A percentile compares a stretch with the other conserved stretches of the same genome.
phyloP scores from a whole-genome alignment of 257 asterid genomes.

The Eustoma russellianum region DNA sequence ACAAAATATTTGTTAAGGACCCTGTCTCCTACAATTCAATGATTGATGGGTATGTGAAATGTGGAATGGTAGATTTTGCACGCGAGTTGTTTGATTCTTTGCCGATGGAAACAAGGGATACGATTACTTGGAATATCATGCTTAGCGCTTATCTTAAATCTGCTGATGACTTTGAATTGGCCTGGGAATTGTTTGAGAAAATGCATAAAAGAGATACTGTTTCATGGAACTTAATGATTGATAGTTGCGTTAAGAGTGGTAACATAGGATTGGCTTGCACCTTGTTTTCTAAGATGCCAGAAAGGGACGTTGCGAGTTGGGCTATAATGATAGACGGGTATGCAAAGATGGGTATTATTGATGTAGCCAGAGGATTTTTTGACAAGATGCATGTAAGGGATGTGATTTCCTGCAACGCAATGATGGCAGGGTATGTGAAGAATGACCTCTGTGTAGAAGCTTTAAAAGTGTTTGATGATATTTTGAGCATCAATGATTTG shows the following conservation, averaged over 20 bases:
- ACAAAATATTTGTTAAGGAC: conserved; percentile 47
- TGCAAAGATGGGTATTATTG: conserved; percentile 45
- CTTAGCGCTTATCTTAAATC: conserved; percentile 46
- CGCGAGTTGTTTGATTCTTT: conserved; percentile 46
- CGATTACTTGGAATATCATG: conserved; percentile 76
- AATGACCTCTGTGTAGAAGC: conserved; percentile 53
- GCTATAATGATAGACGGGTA: conserved; percentile 73
- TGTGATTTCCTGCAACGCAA: conserved; percentile 73
- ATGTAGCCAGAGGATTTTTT: conserved; percentile 49
- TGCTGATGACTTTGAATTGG: conserved; percentile 37
- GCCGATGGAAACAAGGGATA: conserved; percentile 47
- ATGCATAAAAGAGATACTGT: conserved; percentile 67
- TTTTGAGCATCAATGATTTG: conserved; percentile 28
- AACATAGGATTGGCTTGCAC: conserved; percentile 37
- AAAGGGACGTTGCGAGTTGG: conserved; percentile 71
- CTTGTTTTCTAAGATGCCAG: conserved; percentile 52
- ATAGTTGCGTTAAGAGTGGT: conserved; percentile 58
- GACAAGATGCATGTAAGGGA: conserved; percentile 72
- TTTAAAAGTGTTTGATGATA: conserved; percentile 49
- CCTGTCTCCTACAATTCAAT: conserved; percentile 65
- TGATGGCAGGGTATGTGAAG: conserved; percentile 77
- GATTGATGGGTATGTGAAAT: conserved; percentile 76
- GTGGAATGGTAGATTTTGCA: conserved; percentile 56
- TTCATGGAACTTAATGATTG: conserved; percentile 80
- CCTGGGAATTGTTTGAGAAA: conserved; percentile 44